Evolutionary conservation across 2,329 filamentous ascomycete genomes (phyloP).

Genomic region (Beauveria brongniartii): DNA sequence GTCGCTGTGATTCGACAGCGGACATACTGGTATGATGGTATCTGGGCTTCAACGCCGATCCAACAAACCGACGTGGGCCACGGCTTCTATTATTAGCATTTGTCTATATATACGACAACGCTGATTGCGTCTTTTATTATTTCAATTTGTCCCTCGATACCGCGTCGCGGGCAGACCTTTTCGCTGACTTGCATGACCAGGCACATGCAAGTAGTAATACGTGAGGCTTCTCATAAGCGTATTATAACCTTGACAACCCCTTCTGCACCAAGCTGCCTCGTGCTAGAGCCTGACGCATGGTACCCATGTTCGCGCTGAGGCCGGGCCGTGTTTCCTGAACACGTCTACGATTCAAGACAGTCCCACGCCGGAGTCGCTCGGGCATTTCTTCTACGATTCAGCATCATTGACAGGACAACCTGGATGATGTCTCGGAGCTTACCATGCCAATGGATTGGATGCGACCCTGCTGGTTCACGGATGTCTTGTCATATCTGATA

Average conservation of each 20-base stretch:
- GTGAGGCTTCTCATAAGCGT: neutral
- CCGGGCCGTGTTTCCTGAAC: neutral
- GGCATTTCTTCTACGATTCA: neutral
- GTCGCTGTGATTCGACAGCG: neutral
- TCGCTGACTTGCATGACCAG: neutral
- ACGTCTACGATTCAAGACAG: neutral
- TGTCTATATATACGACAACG: too few species aligned
- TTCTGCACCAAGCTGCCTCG: neutral
- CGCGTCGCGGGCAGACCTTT: neutral
- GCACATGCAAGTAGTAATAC: neutral
- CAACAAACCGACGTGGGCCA: neutral
- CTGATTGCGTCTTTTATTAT: too few species aligned
- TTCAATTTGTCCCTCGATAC: too few species aligned
- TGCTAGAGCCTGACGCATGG: neutral
- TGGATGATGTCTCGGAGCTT: neutral
- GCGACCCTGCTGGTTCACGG: neutral
- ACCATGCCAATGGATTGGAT: neutral
- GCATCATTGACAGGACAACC: neutral
- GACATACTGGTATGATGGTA: neutral
- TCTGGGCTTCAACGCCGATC: neutral
- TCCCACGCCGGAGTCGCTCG: neutral
- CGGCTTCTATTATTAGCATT: too few species aligned
- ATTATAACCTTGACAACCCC: neutral
- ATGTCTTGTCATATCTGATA: neutral
- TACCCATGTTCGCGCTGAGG: neutral